phyloP scores from a whole-genome alignment of 805 yeast species.

The Tanozyma kutaoensis region DNA sequence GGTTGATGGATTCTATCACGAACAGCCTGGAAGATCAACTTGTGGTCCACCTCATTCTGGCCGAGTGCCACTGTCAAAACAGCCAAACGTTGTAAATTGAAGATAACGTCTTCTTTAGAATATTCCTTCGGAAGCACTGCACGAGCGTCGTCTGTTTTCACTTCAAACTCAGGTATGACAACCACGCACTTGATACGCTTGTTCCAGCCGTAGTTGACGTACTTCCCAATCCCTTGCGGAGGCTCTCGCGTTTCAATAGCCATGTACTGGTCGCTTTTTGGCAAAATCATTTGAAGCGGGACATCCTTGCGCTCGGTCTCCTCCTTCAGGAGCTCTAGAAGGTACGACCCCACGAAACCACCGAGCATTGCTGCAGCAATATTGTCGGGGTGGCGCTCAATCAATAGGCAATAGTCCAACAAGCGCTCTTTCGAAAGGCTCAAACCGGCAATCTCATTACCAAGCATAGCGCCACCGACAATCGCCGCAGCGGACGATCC shows the following conservation, averaged over 20 bases:
- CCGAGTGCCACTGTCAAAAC: constrained; percentile 87
- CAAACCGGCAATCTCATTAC: constrained; percentile 69
- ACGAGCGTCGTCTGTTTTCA: constrained; percentile 83
- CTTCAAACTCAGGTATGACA: constrained; percentile 88
- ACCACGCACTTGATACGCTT: constrained; percentile 76
- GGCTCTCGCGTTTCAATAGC: constrained; percentile 38
- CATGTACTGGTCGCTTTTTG: constrained; percentile 39
- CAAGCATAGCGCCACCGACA: constrained; percentile 89
- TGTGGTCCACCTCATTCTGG: constrained; percentile 69
- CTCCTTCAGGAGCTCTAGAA: constrained; percentile 62
- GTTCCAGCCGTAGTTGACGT: constrained; percentile 76
- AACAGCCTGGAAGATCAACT: constrained; percentile 86
- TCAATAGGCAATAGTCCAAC: constrained; percentile 91
- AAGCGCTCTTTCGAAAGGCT: constrained; percentile 66
- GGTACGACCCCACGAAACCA: constrained; percentile 92
- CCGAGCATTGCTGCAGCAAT: constrained; percentile 99
- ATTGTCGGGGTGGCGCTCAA: constrained; percentile 97
- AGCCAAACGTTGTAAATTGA: constrained; percentile 87
- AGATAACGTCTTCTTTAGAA: constrained; percentile 70
- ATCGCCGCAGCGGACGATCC: constrained; percentile 99
- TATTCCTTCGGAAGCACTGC: constrained; percentile 78
- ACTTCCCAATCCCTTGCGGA: constrained; percentile 78
- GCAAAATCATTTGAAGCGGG: constrained; percentile 76
- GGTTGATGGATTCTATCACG: constrained; percentile 96
- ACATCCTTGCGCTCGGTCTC: constrained; percentile 69